Evolutionary conservation across 768 basidiomycete genomes (phyloP).

Genomic region (Harrya chromipes): DNA sequence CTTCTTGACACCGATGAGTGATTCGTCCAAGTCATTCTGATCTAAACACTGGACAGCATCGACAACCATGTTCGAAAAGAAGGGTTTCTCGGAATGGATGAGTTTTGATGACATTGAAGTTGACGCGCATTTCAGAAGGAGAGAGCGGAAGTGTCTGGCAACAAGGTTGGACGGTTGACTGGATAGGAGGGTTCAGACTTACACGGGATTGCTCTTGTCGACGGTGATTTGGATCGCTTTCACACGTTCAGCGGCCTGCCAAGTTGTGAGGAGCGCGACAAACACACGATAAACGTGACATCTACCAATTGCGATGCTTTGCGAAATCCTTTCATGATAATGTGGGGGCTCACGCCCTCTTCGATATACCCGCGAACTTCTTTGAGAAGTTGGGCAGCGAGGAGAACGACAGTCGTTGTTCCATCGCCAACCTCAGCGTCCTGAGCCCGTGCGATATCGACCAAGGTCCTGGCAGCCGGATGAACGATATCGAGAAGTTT

Average conservation of each 20-base stretch:
- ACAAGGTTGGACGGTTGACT: slow-evolving; percentile 6
- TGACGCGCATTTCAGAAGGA: slow-evolving; percentile 93
- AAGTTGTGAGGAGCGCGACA: slow-evolving; percentile 8
- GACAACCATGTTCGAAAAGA: slow-evolving; percentile 99
- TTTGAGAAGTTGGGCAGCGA: slow-evolving; percentile 93
- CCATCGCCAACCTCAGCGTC: slow-evolving; percentile 99
- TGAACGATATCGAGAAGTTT: slow-evolving; percentile 97
- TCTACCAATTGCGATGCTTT: slow-evolving; percentile 82
- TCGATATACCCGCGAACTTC: slow-evolving; percentile 90
- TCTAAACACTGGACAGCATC: slow-evolving; percentile 93
- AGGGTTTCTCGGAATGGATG: slow-evolving; percentile 97
- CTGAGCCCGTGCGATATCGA: slow-evolving; percentile 97
- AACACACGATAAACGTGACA: slow-evolving; percentile 3
- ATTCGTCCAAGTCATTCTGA: slow-evolving; percentile 91
- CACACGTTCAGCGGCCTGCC: slow-evolving; percentile 80
- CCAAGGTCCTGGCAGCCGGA: slow-evolving; percentile 95
- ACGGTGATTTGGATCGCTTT: slow-evolving; percentile 87
- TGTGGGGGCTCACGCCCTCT: slow-evolving; percentile 95
- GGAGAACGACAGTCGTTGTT: slow-evolving; percentile 91
- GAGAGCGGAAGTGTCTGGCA: slow-evolving; percentile 83
- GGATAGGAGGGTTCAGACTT: slow-evolving; percentile 31
- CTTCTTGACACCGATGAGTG: slow-evolving; percentile 96
- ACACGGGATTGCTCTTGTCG: slow-evolving; percentile 90
- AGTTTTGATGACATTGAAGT: slow-evolving; percentile 99
- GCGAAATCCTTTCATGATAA: slow-evolving; percentile 96